Conservation (phyloP, 352 stramenopile species). For the Pythium guiyangense region DNA sequence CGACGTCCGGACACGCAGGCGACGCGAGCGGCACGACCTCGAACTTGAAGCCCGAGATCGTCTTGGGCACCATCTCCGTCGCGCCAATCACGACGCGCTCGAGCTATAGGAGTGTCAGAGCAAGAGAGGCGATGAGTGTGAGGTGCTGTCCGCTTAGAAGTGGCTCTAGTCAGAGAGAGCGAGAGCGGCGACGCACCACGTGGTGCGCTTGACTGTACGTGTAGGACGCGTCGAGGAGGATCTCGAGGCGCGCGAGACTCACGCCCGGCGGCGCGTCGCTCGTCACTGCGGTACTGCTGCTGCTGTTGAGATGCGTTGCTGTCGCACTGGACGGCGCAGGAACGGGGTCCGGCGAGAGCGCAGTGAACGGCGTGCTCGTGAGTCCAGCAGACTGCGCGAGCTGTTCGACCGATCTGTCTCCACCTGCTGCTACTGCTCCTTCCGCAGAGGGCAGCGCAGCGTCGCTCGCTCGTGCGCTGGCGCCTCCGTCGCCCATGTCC, state of each 20-base stretch:
- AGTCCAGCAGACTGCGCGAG: too few relatives aligned
- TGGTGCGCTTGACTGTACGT: slow-evolving; percentile 2
- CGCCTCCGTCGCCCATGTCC: too few relatives aligned
- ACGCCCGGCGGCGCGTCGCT: background rate
- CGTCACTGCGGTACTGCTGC: background rate
- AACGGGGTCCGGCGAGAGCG: too few relatives aligned
- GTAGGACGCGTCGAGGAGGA: slow-evolving; percentile 2
- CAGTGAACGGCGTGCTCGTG: too few relatives aligned
- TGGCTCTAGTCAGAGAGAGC: too few relatives aligned
- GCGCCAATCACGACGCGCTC: background rate
- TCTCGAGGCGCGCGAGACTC: slow-evolving; percentile 4
- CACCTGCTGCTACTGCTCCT: background rate
- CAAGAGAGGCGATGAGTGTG: background rate
- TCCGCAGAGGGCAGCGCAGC: background rate
- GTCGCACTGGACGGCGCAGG: too few relatives aligned
- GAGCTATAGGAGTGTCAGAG: background rate
- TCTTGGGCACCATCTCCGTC: slow-evolving; percentile 4
- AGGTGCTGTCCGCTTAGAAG: background rate
- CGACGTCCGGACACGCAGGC: background rate
- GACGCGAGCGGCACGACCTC: slow-evolving; percentile 1
- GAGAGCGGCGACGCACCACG: slow-evolving; percentile 1
- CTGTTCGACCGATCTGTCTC: background rate
- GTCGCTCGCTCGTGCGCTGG: background rate
- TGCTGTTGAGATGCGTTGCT: background rate
- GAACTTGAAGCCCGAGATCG: slow-evolving; percentile 8